Conservation (phyloP, 2,329 filamentous ascomycete genomes). For the Thelonectria blattea region DNA sequence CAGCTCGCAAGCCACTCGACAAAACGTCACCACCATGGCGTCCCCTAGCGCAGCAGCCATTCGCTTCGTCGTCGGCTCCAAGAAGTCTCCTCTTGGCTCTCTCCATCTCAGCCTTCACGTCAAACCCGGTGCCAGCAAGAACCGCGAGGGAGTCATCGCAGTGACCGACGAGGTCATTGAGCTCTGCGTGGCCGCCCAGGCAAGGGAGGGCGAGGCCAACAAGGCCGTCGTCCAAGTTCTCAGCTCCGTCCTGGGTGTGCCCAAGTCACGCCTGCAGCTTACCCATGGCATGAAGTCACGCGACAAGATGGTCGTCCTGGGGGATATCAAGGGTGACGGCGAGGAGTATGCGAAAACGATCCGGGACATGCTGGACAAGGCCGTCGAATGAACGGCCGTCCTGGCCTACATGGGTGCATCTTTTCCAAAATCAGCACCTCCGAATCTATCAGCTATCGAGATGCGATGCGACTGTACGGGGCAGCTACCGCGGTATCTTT, state of each 20-base stretch:
- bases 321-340: constrained; percentile 43
- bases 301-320: constrained; percentile 64
- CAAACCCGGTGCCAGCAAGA: constrained; percentile 68
- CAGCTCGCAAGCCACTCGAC: neutral
- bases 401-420: neutral
- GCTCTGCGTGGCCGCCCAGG: constrained; percentile 69
- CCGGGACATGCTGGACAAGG: constrained; percentile 38
- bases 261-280: constrained; percentile 69
- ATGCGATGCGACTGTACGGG: neutral
- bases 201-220: constrained; percentile 73
- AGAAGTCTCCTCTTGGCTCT: constrained; percentile 51
- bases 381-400: constrained; percentile 24
- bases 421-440: neutral
- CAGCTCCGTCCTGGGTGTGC: constrained; percentile 63
- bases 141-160: constrained; percentile 64
- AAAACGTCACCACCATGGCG: constrained; percentile 31
- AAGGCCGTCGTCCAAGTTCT: constrained; percentile 68
- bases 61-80: constrained; percentile 55
- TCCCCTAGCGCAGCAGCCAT: constrained; percentile 46
- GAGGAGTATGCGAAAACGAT: constrained; percentile 37
- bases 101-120: constrained; percentile 70
- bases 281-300: constrained; percentile 67
- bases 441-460: neutral
- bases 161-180: constrained; percentile 65
- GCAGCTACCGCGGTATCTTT: too few relatives aligned